These are phyloP conservation scores for Eimeria mitis DNA, from an alignment of 169 alveolate genomes.

Conservation along the genomic window DNA sequence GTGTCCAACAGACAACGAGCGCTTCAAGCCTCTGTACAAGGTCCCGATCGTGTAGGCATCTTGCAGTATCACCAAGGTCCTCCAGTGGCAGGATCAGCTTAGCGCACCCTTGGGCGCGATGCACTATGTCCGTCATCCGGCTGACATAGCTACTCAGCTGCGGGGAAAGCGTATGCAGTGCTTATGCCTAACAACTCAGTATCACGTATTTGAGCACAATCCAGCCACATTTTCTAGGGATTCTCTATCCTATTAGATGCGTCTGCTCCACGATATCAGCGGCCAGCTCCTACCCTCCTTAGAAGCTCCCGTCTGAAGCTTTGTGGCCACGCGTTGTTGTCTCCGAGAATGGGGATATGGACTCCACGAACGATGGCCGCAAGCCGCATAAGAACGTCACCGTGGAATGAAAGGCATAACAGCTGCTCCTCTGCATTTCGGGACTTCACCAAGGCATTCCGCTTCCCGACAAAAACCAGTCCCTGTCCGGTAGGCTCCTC, in stretches of 20 bases:
- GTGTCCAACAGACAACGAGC: constrained; percentile 95
- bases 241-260: background rate
- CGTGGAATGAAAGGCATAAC: constrained; percentile 43
- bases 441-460: background rate
- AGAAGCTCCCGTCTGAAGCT: constrained; percentile 40
- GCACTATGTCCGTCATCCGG: constrained; percentile 64
- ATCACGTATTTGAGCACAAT: background rate
- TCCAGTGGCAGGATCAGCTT: constrained; percentile 92
- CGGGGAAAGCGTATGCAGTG: background rate
- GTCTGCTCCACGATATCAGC: background rate
- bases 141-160: constrained; percentile 47
- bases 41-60: constrained; percentile 95
- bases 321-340: constrained; percentile 57
- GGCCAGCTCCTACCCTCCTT: constrained; percentile 1
- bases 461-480: constrained; percentile 28
- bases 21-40: constrained; percentile 95
- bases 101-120: constrained; percentile 67
- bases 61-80: constrained; percentile 92
- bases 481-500: background rate
- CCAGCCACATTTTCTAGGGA: background rate
- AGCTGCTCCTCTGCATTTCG: constrained; percentile 31
- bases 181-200: background rate
- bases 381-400: constrained; percentile 29
- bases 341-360: constrained; percentile 33
- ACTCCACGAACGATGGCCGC: constrained; percentile 57